Evolutionary conservation across 768 basidiomycete genomes (phyloP).

Genomic region (Cantharellus anzutake): DNA sequence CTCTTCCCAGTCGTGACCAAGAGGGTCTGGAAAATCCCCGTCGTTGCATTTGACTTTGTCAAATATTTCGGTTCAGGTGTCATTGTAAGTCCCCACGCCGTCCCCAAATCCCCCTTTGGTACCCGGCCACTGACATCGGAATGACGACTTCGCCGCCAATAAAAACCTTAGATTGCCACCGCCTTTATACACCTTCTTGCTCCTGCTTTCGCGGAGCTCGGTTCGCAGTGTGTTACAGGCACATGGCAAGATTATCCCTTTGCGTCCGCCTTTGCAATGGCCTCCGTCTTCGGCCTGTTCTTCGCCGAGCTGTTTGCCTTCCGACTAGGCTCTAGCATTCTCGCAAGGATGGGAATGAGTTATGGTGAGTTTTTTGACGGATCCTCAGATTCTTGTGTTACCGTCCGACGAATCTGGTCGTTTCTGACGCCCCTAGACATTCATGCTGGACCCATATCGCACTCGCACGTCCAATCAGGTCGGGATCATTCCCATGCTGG

Average conservation of each 20-base stretch:
- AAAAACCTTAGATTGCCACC: slow-evolving; percentile 49
- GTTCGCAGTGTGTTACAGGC: slow-evolving; percentile 44
- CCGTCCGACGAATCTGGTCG: slow-evolving; percentile 5
- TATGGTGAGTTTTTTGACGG: neutral
- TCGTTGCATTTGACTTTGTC: slow-evolving; percentile 27
- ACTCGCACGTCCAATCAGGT: neutral
- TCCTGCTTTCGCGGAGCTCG: slow-evolving; percentile 54
- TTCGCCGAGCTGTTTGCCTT: slow-evolving; percentile 72
- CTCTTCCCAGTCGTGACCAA: slow-evolving; percentile 52
- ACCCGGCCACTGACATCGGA: neutral
- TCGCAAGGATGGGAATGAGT: slow-evolving; percentile 36
- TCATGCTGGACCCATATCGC: slow-evolving; percentile 34
- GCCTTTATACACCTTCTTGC: slow-evolving; percentile 71
- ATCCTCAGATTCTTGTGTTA: neutral
- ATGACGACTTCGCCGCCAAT: neutral
- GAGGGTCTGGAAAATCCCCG: slow-evolving; percentile 16
- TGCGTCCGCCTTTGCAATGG: slow-evolving; percentile 59
- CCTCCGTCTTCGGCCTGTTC: slow-evolving; percentile 71
- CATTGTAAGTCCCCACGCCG: slow-evolving; percentile 31
- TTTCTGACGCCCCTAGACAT: slow-evolving; percentile 31
- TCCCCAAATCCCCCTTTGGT: neutral
- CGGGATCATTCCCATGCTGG: neutral
- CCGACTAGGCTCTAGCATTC: slow-evolving; percentile 61
- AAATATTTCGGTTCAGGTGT: slow-evolving; percentile 87
- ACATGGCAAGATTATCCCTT: slow-evolving; percentile 74